Evolutionary conservation across 2,329 filamentous ascomycete species (phyloP), one percentile per base, ranked within the genome.

Genomic region (Teratosphaeria zuluensis): DNA sequence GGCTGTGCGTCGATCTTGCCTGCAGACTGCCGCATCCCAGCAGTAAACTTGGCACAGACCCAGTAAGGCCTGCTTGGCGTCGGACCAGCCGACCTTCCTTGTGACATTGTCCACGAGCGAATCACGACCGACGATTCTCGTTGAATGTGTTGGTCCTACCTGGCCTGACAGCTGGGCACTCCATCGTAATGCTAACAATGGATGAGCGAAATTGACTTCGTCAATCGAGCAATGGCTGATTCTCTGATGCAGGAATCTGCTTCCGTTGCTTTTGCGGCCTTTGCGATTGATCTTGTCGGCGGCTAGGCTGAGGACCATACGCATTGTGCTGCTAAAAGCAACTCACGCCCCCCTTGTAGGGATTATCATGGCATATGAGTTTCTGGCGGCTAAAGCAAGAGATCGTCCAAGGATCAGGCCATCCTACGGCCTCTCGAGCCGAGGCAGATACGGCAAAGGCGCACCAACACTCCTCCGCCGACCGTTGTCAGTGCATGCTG

Each of bases 191-290:
- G 19, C 42, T 48, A 8, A 48, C 42, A 48, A 48, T 11, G 2
- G 4, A 5, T n/a, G 24, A 28, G 19, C 19, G 35, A 16, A 42
- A 35, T 5, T 16, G 12, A 16, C 11, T 14, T 16, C 9, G n/a
- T 21, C 42, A 8, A 48, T 21, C 8, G 42, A n/a, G 19, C 16
- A 21, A 4, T 48, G 5, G 42, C 42, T 48, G 42, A 48, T 6
- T 6, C n/a, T 21, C n/a, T 19, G 19, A 48, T 48, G 42, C 42
- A 48, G 42, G n/a, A 94, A 92, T 71, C 80, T 94, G 46, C 77
- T 92, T 52, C 86, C 89, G 7, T 78, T 92, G 58, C 74, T 86
- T 61, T 85, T 92, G 68, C 83, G 89, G 16, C 89, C 89, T 0
- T 78, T 90, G 60, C 81, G 88, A 59, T 78, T 92, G 52, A 78